These are phyloP conservation scores for Aegle marmelos DNA, from an alignment of 345 rosid genomes.

Conservation along the genomic window DNA sequence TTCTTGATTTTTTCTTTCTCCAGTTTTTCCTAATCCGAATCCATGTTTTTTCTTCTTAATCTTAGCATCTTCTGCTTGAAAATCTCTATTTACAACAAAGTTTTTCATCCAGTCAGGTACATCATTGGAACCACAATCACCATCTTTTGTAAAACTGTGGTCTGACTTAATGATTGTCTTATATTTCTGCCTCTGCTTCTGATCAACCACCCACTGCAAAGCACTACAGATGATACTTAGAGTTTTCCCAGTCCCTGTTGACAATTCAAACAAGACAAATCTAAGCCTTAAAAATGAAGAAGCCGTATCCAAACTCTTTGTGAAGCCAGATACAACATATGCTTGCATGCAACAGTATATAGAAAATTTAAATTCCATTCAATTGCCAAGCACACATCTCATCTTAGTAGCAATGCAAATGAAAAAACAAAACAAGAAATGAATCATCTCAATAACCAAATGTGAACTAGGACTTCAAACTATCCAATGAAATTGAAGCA, in stretches of 20 bases:
- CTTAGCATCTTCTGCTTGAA: slow-evolving; percentile 23
- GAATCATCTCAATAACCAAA: neutral
- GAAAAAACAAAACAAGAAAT: neutral
- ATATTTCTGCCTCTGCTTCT: slow-evolving; percentile 37
- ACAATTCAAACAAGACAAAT: neutral
- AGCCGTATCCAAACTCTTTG: neutral
- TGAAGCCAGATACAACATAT: neutral
- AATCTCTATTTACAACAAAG: slow-evolving; percentile 38
- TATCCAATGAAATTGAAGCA: neutral
- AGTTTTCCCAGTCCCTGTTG: slow-evolving; percentile 86
- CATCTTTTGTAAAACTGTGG: slow-evolving; percentile 13
- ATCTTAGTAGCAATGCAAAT: neutral
- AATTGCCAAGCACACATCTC: neutral
- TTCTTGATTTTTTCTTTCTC: slow-evolving; percentile 26
- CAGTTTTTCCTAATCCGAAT: slow-evolving; percentile 22
- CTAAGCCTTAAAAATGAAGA: neutral
- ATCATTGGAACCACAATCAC: slow-evolving; percentile 38
- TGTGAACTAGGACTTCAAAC: neutral
- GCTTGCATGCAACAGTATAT: neutral
- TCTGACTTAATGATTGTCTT: slow-evolving; percentile 17
- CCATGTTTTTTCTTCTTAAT: slow-evolving; percentile 28
- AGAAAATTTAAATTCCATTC: neutral
- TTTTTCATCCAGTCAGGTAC: slow-evolving; percentile 88
- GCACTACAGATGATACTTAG: slow-evolving; percentile 82
- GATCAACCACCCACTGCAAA: slow-evolving; percentile 78